phyloP scores from a whole-genome alignment of 1,284 basidiomycete genomes.

The Sanghuangporus weigelae region DNA sequence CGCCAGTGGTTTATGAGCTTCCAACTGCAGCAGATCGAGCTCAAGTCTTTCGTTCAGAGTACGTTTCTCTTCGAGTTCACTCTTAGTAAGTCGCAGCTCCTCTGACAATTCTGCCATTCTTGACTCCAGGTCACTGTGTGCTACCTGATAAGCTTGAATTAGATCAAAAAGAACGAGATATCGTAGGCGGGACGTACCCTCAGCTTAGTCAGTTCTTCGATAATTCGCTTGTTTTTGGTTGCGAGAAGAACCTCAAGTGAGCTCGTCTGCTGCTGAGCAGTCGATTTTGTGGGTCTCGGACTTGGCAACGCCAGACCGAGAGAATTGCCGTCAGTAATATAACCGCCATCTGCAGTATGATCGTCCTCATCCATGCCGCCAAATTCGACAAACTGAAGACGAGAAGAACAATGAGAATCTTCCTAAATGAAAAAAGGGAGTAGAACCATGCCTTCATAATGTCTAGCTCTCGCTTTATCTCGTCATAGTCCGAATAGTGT shows the following conservation, averaged over 20 bases:
- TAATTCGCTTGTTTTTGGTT: conserved; percentile 90
- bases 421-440: neutral
- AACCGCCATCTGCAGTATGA: conserved; percentile 40
- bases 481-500: conserved; percentile 84
- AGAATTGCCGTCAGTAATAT: conserved; percentile 27
- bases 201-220: conserved; percentile 90
- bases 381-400: conserved; percentile 86
- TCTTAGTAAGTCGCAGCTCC: conserved; percentile 52
- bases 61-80: conserved; percentile 74
- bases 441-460: conserved; percentile 81
- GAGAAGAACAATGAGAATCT: conserved; percentile 5
- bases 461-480: conserved; percentile 92
- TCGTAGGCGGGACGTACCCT: conserved; percentile 46
- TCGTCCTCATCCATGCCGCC: conserved; percentile 74
- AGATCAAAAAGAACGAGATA: neutral
- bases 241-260: conserved; percentile 89
- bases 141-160: conserved; percentile 47
- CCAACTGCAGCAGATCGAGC: conserved; percentile 81
- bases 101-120: conserved; percentile 56
- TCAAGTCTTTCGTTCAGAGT: conserved; percentile 86
- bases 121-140: conserved; percentile 75
- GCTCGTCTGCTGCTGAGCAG: conserved; percentile 59
- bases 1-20: conserved; percentile 43
- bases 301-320: conserved; percentile 69
- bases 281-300: conserved; percentile 82